Evolutionary conservation across 176 grass and related monocot genomes (phyloP).

Genomic region (Calamus simplicifolius): DNA sequence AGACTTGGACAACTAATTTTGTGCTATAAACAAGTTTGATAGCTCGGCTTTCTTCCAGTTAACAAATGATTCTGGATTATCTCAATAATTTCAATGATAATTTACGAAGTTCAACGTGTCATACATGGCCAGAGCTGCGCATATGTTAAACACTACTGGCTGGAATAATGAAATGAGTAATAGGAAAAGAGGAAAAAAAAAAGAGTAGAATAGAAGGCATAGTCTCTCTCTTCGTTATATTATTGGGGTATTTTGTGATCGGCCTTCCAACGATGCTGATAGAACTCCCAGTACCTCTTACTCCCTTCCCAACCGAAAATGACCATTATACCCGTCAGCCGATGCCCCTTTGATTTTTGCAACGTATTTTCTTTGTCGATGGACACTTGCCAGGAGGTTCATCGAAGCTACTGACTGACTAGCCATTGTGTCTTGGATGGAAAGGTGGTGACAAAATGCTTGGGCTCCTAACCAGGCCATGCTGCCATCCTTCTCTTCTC

Average conservation of each 20-base stretch:
- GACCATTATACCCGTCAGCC: conserved; percentile 5
- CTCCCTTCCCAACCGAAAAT: no score
- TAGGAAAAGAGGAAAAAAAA: not conserved
- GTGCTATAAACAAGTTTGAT: no score
- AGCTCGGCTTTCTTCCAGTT: no score
- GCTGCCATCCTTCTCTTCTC: conserved; percentile 87
- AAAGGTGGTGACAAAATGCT: conserved; percentile 15
- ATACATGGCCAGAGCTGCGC: no score
- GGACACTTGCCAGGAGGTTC: conserved; percentile 39
- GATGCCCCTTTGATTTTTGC: conserved; percentile 33
- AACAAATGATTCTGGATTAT: no score
- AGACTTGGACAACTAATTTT: no score
- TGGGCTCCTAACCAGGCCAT: conserved; percentile 35
- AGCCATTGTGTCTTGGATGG: not conserved
- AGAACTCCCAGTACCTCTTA: no score
- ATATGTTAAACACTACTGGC: not conserved
- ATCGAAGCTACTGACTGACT: not conserved
- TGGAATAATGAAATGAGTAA: not conserved
- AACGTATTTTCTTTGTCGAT: conserved; percentile 10
- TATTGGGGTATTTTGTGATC: no score
- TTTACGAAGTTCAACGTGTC: no score
- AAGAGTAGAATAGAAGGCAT: no score
- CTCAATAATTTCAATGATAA: no score
- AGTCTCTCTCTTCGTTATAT: not conserved
- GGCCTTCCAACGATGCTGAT: no score